phyloP scores from a whole-genome alignment of 805 yeast species.

The Komagataella ulmi region DNA sequence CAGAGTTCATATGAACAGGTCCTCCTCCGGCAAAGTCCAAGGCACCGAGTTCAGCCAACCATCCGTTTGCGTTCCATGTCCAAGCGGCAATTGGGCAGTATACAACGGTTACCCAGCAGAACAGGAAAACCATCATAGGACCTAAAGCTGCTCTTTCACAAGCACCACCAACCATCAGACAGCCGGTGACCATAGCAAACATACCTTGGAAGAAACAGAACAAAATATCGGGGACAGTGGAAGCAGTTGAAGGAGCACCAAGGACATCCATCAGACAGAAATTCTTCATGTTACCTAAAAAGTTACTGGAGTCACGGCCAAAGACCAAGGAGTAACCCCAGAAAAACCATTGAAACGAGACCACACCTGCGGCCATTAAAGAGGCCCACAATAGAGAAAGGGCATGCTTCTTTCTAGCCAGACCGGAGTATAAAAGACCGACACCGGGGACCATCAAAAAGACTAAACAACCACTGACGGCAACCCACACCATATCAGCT shows the following conservation, averaged over 20 bases:
- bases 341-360: conserved; percentile 93
- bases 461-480: conserved; percentile 64
- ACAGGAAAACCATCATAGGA: conserved; percentile 92
- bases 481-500: conserved; percentile 82
- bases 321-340: conserved; percentile 95
- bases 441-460: conserved; percentile 97
- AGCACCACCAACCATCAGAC: conserved; percentile 94
- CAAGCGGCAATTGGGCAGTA: conserved; percentile 94
- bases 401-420: conserved; percentile 94
- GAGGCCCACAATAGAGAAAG: conserved; percentile 89
- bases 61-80: conserved; percentile 94
- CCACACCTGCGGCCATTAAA: conserved; percentile 72
- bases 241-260: conserved; percentile 61
- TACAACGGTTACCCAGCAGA: conserved; percentile 89
- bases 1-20: conserved; percentile 92
- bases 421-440: conserved; percentile 85
- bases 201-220: conserved; percentile 90
- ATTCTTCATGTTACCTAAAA: conserved; percentile 72
- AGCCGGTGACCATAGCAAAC: conserved; percentile 92
- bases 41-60: conserved; percentile 75
- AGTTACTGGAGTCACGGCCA: conserved; percentile 26
- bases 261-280: conserved; percentile 72
- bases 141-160: conserved; percentile 94
- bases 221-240: conserved; percentile 77
- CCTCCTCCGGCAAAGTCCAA: conserved; percentile 98